Base-by-base conservation (phyloP, 2,329 filamentous ascomycete species). In the Tolypocladium amazonense region DNA sequence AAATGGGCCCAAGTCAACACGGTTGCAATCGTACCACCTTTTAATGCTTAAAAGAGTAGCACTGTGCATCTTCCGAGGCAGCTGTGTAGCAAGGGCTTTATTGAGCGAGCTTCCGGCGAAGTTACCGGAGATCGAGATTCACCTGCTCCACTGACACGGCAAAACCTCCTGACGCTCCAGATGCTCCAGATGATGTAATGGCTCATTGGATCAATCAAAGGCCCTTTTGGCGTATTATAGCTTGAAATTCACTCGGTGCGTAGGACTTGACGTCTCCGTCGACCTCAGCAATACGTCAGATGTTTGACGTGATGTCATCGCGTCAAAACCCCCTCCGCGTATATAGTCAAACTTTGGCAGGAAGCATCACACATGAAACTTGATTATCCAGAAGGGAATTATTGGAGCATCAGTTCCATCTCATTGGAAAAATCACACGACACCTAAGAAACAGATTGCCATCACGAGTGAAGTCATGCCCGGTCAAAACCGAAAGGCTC, bases 401-500 rank as follows among this genome's bases (percentile, higher is more conserved):
- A 53, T 35, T n/a, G 30, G 35, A 4, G 9, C 18, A 9, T n/a
- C 11, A 12, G 11, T 18, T 7, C 14, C 12, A 27, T 27, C 14
- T 5, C 6, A 4, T 52, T 30, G 18, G 47, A 30, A 18, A n/a
- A 30, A 7, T 3, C 43, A 55, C 7, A 20, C 15, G 20, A 58
- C 9, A 27, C 1, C 14, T 11, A 8, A 41, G 20, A 50, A 9
- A 37, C n/a, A 39, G 4, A 50, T n/a, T 23, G 33, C 27, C 50
- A 53, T 30, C 3, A n/a, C 35, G 35, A 37, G 35, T 37, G 35
- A 15, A 25, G 27, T 6, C 56, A 60, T 60, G 59, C 41, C 59
- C 37, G 18, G 37, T 25, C 59, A 60, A 37, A 30, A 60, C 33
- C 59, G 56, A 53, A 65, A 62, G 56, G 53, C 60, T 3, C 62